Conservation (phyloP, 1,284 basidiomycete genomes). For the Apiotrichum porosum region DNA sequence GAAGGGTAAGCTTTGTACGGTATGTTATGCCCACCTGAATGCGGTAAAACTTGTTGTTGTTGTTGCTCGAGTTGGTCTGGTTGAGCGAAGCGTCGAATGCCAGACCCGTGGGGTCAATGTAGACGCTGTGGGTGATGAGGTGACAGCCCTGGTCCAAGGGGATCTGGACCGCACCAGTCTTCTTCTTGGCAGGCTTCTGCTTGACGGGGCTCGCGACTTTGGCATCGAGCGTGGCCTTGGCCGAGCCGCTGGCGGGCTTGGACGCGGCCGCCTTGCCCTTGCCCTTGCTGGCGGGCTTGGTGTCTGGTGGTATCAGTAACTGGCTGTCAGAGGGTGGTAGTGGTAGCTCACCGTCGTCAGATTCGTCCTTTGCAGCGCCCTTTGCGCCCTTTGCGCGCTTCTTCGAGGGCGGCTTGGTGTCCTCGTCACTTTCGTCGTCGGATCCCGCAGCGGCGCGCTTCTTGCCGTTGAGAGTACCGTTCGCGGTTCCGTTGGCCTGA, state of each 20-base stretch:
- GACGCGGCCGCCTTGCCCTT: conserved; percentile 4
- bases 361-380: background rate
- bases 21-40: conserved; percentile 7
- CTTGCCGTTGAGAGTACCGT: conserved; percentile 4
- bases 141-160: conserved; percentile 10
- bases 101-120: conserved; percentile 49
- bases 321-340: no score
- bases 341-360: conserved; percentile 1
- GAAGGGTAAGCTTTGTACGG: background rate
- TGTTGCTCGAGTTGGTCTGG: conserved; percentile 59
- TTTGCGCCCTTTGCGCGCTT: conserved; percentile 9
- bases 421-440: background rate
- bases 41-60: conserved; percentile 58
- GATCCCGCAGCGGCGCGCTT: conserved; percentile 3
- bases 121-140: conserved; percentile 52
- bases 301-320: no score
- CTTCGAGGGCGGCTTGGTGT: conserved; percentile 3
- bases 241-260: no score
- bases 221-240: no score
- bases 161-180: background rate
- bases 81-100: conserved; percentile 67
- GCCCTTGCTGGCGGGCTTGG: conserved; percentile 3
- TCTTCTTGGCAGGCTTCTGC: background rate
- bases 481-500: background rate
- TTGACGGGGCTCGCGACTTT: background rate